Evolutionary conservation across 495 filamentous ascomycete species (phyloP), one percentile per base, ranked within the genome.

Genomic region (Parachaetomium inaequale): DNA sequence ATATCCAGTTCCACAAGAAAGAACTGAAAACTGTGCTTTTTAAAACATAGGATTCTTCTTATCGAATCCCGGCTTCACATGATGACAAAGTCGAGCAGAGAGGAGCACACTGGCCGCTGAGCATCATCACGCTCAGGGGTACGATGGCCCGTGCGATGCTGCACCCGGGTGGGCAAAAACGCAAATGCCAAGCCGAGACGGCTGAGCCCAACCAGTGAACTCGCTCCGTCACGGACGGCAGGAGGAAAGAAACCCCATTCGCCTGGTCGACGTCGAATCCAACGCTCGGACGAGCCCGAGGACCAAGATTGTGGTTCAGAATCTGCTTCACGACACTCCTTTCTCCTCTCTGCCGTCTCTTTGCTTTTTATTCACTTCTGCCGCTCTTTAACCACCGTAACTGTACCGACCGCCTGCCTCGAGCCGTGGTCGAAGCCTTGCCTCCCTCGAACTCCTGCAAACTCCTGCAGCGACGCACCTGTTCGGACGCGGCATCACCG

Each of bases 281-380:
- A n/a, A 21, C 19, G 47, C 54, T 19, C 23, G 23, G 52, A 12
- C 32, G 38, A 46, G 38, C 21, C 45, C 23, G 23, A 14, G 21
- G 31, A 17, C 15, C 38, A 45, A 29, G 46, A 52, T 43, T 53
- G 21, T 34, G 12, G 12, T 29, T 46, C 23, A 52, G 36, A 45
- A 21, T 59, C 47, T 59, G 56, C 50, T 58, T 65, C 63, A 32
- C 43, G 53, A 61, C 63, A 34, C 63, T 65, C 58, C 38, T 54
- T 65, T 38, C 7, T 28, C 21, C 52, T 26, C 12, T 47, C 47
- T 42, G 29, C 34, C 34, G 19, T 8, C 36, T 45, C 28, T 19
- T 42, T 52, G 38, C 49, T 50, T 55, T 26, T 19, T 40, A 7
- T 36, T 29, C 10, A 5, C 40, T 50, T 42, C 31, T 25, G 12